Evolutionary conservation across 208 protist genomes (phyloP), one percentile per base, ranked within the genome.

Genomic region (Trypanosoma congolense): DNA sequence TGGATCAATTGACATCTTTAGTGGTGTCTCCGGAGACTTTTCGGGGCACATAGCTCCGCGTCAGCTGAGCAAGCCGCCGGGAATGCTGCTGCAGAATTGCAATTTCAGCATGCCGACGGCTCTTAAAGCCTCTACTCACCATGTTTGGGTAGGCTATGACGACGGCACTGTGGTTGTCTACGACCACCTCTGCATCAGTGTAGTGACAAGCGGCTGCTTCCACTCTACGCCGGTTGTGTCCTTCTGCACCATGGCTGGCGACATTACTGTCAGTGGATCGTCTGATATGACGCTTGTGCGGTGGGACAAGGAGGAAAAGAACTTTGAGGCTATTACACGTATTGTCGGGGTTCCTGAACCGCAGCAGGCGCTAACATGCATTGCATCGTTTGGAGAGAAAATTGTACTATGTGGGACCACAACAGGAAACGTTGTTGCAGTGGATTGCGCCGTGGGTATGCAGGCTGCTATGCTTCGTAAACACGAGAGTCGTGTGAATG

Each of bases 81-180:
- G 31, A 40, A 30, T 33, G 16, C 36, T 51, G 19, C 22, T 21
- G 10, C 14, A 38, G 12, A 12, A 12, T 6, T 38, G 33, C 12
- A 16, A 16, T 38, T 38, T 12, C 12, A 6, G 6, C 16, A 47
- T 56, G 16, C 65, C 65, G 10, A 56, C 59, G 16, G 59, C 77
- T 1, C 48, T 95, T 45, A 47, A 59, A n/a, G 59, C 80, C 6
- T 87, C 77, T 9, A 24, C 49, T 5, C 66, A 77, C 22, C 83
- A 92, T 62, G 65, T 93, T 35, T 93, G 83, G 80, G 63, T 84
- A 0, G 88, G 88, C 21, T 85, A 81, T 56, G 50, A 71, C 12
- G 70, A 92, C 59, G 88, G 88, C 46, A 69, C 50, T 8, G 83
- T 95, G 2, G 71, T 56, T 10, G 70, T 95, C 0, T 92, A 90